A percentile compares a stretch with the other conserved stretches of the same genome.
These are phyloP conservation scores for Coccomyxa subellipsoidea DNA, from an alignment of 163 green algal genomes.

Conservation along the genomic window DNA sequence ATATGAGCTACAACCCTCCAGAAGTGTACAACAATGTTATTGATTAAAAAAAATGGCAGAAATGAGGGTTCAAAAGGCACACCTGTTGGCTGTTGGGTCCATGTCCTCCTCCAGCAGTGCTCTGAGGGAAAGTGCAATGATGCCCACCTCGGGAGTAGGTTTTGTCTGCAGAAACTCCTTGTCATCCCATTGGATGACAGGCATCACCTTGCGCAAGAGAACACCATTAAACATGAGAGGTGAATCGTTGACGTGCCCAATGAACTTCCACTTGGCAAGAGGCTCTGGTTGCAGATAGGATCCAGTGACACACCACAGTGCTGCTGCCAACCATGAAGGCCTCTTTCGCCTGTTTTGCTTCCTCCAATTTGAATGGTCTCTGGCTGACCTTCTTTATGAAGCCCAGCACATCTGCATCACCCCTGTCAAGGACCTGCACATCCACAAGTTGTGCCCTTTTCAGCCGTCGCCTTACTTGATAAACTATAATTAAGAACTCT, in stretches of 20 bases:
- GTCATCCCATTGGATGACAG: constrained; percentile 18
- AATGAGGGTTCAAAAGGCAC: neutral
- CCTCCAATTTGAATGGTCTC: constrained; percentile 57
- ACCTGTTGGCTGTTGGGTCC: constrained; percentile 12
- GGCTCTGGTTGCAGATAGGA: neutral
- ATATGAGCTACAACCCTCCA: neutral
- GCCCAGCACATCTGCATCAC: neutral
- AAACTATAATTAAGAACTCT: no score
- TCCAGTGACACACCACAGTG: constrained; percentile 26
- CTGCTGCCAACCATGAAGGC: constrained; percentile 56
- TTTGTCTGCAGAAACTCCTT: constrained; percentile 39
- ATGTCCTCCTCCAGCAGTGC: constrained; percentile 60
- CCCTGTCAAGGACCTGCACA: neutral
- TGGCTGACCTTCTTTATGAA: constrained; percentile 50
- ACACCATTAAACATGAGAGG: neutral
- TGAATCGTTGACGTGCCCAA: no score
- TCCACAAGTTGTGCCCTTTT: no score
- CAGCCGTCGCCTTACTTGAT: no score
- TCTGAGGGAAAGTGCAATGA: constrained; percentile 56
- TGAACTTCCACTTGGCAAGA: no score
- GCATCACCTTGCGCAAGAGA: neutral
- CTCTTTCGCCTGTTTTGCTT: constrained; percentile 63
- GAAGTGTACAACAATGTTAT: neutral
- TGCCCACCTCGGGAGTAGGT: constrained; percentile 42
- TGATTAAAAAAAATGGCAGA: neutral